Evolutionary conservation across 1,284 basidiomycete species (phyloP), one percentile per base, ranked within the genome.

Genomic region (Ustilago lituana): DNA sequence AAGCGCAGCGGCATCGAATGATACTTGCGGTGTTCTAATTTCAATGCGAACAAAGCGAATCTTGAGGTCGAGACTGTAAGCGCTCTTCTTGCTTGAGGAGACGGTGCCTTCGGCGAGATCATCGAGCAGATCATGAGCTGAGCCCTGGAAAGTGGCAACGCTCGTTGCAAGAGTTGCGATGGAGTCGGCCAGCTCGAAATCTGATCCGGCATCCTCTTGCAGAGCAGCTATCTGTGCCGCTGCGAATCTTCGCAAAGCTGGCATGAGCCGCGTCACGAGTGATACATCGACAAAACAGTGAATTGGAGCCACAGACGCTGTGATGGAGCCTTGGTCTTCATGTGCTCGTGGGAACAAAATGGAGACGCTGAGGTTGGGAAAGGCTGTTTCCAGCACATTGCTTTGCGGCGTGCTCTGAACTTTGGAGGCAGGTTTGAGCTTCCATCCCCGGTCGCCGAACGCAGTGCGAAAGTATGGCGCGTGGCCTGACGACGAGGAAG

Each of bases 241-340:
- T n/a, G 56, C 55, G 31, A 51, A 50, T 41, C 51, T 53, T 38
- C 55, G 62, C 40, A 69, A 27, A 38, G 60, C 55, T 12, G 71
- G 75, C 38, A 68, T 50, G 8, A 68, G 35, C 7, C 76, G 50
- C 19, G 70, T 66, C 8, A 56, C 56, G 6, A 73, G 41, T 3
- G 76, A 76, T 7, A 64, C 33, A 33, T 78, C 76, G 7, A 67
- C 40, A 32, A 78, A 76, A 15, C 66, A 26, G 37, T 78, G 76
- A 0, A 76, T 37, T 2, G 74, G 72, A 10, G 65, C 68, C 0
- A 74, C 32, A 4, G 20, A 20, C 8, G 33, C 58, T 2, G 15
- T 33, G 27, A 69, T 24, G 7, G 15, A 37, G 2, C 60, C 48
- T 35, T 48, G 60, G n/a, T 41, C 27, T 15, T 37, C 15, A 4